phyloP scores from a whole-genome alignment of 2,329 filamentous ascomycete species.

The Neopestalotiopsis sp. region DNA sequence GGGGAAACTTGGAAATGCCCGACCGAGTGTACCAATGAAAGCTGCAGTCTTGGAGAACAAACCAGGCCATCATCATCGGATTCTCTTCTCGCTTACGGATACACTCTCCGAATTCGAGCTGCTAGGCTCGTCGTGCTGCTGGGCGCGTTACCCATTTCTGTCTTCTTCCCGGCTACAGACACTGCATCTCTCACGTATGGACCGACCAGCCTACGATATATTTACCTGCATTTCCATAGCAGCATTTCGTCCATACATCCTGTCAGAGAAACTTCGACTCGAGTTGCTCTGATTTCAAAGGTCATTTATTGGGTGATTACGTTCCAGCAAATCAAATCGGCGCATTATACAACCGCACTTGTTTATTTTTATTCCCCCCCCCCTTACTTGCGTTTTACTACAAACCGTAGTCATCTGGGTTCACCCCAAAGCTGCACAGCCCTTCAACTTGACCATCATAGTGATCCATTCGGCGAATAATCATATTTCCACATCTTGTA shows the following conservation, averaged over 20 bases:
- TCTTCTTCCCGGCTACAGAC: neutral
- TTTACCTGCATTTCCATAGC: neutral
- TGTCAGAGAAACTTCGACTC: neutral
- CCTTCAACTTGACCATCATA: no score
- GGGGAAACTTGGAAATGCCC: neutral
- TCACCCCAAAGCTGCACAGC: neutral
- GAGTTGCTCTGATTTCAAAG: neutral
- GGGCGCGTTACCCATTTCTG: neutral
- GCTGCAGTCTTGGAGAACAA: neutral
- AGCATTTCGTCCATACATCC: neutral
- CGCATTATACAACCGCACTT: neutral
- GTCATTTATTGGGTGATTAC: neutral
- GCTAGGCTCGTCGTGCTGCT: neutral
- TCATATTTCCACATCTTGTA: neutral
- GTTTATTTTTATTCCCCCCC: neutral
- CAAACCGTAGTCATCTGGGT: neutral
- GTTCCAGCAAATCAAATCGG: neutral
- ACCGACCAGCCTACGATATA: no score
- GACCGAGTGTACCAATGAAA: neutral
- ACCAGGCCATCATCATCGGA: neutral
- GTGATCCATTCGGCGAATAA: neutral
- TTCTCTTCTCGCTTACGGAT: neutral
- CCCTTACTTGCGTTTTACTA: neutral
- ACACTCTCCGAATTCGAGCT: neutral
- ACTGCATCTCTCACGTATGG: neutral